Percentiles rank a stretch among this genome's conserved stretches.
Conservation (phyloP, 148 eudicot species). For the Suaeda aralocaspica region DNA sequence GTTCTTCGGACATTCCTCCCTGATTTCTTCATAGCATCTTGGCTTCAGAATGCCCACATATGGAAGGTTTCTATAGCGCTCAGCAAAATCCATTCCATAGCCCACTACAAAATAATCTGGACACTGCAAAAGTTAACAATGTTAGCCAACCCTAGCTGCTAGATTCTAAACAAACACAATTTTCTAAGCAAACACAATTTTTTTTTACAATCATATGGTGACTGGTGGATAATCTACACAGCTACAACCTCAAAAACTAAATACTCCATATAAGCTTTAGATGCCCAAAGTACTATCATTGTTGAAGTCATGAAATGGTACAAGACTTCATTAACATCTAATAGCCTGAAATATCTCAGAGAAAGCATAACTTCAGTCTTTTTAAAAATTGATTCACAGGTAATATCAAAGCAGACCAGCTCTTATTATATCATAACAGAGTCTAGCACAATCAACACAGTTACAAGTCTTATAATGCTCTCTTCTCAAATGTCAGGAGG, state of each 20-base stretch:
- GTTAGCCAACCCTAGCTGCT: neutral
- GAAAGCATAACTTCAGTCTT: too few relatives aligned
- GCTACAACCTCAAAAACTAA: too few relatives aligned
- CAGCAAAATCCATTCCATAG: conserved; percentile 82
- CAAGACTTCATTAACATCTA: too few relatives aligned
- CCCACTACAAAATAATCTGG: conserved; percentile 83
- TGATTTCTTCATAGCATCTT: conserved; percentile 43
- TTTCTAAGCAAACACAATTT: too few relatives aligned
- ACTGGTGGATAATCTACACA: too few relatives aligned
- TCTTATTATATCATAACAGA: neutral
- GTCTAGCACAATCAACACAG: too few relatives aligned
- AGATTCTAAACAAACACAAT: neutral
- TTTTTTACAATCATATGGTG: neutral
- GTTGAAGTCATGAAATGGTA: too few relatives aligned
- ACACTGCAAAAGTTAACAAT: conserved; percentile 46
- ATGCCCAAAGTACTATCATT: too few relatives aligned
- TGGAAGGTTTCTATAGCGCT: conserved; percentile 81
- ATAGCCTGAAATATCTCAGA: neutral
- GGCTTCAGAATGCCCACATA: conserved; percentile 87
- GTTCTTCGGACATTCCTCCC: conserved; percentile 1
- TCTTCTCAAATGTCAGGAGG: too few relatives aligned
- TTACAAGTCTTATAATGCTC: too few relatives aligned
- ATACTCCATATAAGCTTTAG: too few relatives aligned
- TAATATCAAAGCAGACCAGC: neutral
- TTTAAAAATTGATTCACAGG: neutral